Evolutionary conservation across 2,329 filamentous ascomycete species (phyloP), one percentile per base, ranked within the genome.

Genomic region (Cryphonectria radicalis): DNA sequence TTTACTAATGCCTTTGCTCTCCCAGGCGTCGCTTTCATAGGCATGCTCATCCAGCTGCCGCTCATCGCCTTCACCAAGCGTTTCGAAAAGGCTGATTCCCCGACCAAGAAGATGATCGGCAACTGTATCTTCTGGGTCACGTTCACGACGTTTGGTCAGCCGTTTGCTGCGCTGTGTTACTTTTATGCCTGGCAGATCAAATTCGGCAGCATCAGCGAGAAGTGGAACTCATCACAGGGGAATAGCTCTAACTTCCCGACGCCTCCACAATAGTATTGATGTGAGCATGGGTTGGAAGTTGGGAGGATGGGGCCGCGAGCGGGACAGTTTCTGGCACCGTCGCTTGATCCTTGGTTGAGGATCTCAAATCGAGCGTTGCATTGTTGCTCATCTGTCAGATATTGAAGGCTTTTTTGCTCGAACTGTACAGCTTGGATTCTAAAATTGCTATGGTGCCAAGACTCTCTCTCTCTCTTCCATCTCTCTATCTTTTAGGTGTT

Each of bases 151-250:
- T 92, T 99, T 17, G 96, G 96, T 4, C 96, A 99, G 84, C 96
- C 96, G 0, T 88, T 98, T 76, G 96, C 94, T 1, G 95, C 94
- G 0, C 84, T 99, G 72, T 86, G 97, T 79, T 99, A 99, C 81
- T 99, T 98, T 81, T 98, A 98, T 79, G 95, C 95, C 1, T 99
- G 96, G 95, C 95, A 98, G 82, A 94, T 94, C 69, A 98, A 98
- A 84, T 98, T 97, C 79, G 96, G 96, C 17, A 94, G 91, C 77
- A 91, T 95, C 32, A 93, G 88, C 75, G 84, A 82, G 75, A 72
- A 70, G 63, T 73, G 72, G 72, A 70, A 32, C 50, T 25, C 72
- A 43, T 70, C 28, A 57, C 43, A 40, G 17, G 40, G 32, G n/a
- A 53, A 67, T 82, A 80, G 59, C 32, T 32, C 28, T 28, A 28